These are phyloP conservation scores for Paulownia fortunei DNA, from an alignment of 257 asterid genomes.

Conservation along the genomic window DNA sequence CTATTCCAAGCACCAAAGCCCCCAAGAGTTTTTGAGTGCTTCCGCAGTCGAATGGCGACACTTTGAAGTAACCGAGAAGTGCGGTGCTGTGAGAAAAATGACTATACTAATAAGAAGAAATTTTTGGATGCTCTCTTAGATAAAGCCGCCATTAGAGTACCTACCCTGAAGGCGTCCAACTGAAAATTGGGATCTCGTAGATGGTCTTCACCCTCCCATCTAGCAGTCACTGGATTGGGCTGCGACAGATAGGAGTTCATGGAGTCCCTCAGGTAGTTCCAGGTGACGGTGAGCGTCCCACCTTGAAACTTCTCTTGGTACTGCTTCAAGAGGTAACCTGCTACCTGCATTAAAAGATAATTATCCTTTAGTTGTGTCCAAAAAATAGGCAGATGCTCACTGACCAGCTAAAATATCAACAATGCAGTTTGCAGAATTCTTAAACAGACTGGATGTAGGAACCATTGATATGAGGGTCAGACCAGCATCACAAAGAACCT, in stretches of 20 bases:
- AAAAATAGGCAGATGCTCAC: background rate
- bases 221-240: constrained; percentile 96
- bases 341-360: constrained; percentile 63
- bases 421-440: background rate
- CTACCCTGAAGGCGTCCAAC: constrained; percentile 93
- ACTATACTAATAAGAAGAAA: constrained; percentile 1
- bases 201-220: constrained; percentile 98
- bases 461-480: background rate
- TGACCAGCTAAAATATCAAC: background rate
- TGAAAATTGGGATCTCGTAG: constrained; percentile 90
- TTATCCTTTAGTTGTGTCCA: background rate
- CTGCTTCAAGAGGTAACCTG: constrained; percentile 89
- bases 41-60: constrained; percentile 82
- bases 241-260: constrained; percentile 90
- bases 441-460: background rate
- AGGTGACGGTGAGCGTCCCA: constrained; percentile 81
- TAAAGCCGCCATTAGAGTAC: constrained; percentile 18
- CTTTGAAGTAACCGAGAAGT: constrained; percentile 94
- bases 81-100: constrained; percentile 72
- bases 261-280: constrained; percentile 93
- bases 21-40: constrained; percentile 89
- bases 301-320: constrained; percentile 85
- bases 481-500: constrained; percentile 6
- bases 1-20: constrained; percentile 99
- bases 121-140: background rate